A percentile compares a stretch with the other conserved stretches of the same genome.
Evolutionary conservation across 1,139 yeast genomes (phyloP).

Genomic region (Meyerozyma athensensis): DNA sequence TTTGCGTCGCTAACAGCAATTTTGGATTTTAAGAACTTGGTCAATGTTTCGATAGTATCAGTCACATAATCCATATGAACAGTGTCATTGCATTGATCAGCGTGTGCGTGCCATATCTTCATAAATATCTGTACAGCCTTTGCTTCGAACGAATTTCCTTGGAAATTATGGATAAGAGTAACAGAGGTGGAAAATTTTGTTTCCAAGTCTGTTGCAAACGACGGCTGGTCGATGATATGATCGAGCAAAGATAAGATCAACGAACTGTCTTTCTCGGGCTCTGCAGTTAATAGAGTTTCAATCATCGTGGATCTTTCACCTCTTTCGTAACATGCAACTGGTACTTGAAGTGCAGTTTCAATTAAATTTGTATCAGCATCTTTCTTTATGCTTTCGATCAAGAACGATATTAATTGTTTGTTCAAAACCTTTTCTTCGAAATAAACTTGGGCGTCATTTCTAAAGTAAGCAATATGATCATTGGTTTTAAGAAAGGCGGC

Average conservation of each 20-base stretch:
- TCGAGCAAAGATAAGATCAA: background rate
- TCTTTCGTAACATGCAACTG: background rate
- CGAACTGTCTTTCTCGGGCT: background rate
- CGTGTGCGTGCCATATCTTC: background rate
- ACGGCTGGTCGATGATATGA: background rate
- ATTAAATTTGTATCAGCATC: background rate
- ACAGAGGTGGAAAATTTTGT: background rate
- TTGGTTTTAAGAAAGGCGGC: constrained; percentile 9
- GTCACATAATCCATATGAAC: background rate
- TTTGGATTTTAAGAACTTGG: background rate
- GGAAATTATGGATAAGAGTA: background rate
- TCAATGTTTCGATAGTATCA: background rate
- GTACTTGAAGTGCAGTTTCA: constrained; percentile 2
- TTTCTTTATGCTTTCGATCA: constrained; percentile 6
- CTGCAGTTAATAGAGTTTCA: background rate
- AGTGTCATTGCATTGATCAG: background rate
- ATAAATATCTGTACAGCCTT: background rate
- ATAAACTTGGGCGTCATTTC: constrained; percentile 16
- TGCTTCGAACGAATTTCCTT: background rate
- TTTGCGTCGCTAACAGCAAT: background rate
- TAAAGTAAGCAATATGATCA: constrained; percentile 16
- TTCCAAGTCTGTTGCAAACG: background rate
- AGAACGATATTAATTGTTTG: constrained; percentile 20
- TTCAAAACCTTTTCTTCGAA: constrained; percentile 43
- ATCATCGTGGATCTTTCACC: background rate